Evolutionary conservation across 2,329 filamentous ascomycete species (phyloP).

Genomic region (Rugonectria rugulosa): DNA sequence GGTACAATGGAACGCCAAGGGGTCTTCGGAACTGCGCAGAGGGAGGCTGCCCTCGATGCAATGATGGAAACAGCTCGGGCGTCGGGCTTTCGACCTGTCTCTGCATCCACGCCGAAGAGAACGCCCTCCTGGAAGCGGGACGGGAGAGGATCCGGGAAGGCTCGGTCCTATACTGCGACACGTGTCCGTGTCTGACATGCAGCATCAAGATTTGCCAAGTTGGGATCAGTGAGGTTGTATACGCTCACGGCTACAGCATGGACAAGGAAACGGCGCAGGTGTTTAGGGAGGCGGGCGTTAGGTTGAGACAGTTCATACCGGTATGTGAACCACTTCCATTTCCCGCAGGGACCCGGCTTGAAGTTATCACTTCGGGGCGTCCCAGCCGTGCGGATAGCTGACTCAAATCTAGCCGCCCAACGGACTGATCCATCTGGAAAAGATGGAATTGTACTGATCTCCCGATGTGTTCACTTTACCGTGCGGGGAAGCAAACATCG

Average conservation of each 20-base stretch:
- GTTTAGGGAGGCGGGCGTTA: conserved; percentile 83
- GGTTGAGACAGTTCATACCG: conserved; percentile 85
- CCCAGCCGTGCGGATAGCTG: conserved; percentile 24
- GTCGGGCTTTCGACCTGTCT: conserved; percentile 84
- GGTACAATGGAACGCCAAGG: conserved; percentile 97
- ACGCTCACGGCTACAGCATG: conserved; percentile 94
- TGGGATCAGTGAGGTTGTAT: conserved; percentile 94
- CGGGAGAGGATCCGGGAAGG: conserved; percentile 86
- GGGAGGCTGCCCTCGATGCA: conserved; percentile 89
- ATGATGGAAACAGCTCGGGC: conserved; percentile 74
- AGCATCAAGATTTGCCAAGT: conserved; percentile 99
- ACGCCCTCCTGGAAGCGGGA: conserved; percentile 92
- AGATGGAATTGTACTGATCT: conserved; percentile 50
- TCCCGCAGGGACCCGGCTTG: conserved; percentile 12
- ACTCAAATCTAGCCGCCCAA: conserved; percentile 62
- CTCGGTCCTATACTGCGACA: conserved; percentile 90
- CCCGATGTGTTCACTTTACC: conserved; percentile 17
- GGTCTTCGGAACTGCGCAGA: conserved; percentile 90
- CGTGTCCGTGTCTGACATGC: conserved; percentile 95
- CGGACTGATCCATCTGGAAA: conserved; percentile 69
- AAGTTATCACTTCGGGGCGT: conserved; percentile 10
- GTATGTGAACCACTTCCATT: conserved; percentile 59
- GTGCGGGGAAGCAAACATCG: conserved; percentile 24
- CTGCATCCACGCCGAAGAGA: conserved; percentile 98
- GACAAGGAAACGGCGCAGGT: conserved; percentile 84